Conservation (phyloP, 129 eudicot species). For the Artemisia tridentata region DNA sequence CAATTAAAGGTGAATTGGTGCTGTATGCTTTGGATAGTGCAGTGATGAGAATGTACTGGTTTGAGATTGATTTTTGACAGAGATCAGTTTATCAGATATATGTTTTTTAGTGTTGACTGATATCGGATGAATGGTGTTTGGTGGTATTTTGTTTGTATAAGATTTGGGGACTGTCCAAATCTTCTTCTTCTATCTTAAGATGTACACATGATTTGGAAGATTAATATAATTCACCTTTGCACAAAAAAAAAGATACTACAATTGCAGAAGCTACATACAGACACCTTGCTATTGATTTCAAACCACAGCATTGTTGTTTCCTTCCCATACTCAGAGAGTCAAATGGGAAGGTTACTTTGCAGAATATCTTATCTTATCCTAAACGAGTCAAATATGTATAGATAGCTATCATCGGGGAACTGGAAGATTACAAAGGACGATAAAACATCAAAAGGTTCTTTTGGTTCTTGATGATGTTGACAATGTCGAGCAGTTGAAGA, state of each 20-base stretch:
- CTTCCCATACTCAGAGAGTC: constrained; percentile 12
- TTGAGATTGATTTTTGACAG: too few species aligned
- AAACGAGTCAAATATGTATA: background rate
- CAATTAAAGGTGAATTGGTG: too few species aligned
- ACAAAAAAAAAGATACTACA: constrained; percentile 9
- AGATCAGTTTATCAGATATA: too few species aligned
- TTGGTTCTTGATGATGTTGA: constrained; percentile 34
- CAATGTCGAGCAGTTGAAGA: constrained; percentile 15
- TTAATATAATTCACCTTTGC: too few species aligned
- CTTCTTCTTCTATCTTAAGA: too few species aligned
- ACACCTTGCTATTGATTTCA: constrained; percentile 4
- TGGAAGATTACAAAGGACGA: background rate
- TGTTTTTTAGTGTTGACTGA: too few species aligned
- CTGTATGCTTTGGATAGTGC: too few species aligned
- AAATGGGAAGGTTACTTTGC: constrained; percentile 16
- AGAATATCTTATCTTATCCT: constrained; percentile 19
- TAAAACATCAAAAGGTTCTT: constrained; percentile 20
- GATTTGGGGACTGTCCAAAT: too few species aligned
- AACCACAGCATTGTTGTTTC: constrained; percentile 16
- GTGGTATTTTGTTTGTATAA: too few species aligned
- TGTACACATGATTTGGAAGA: too few species aligned
- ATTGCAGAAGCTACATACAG: constrained; percentile 23
- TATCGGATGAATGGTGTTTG: too few species aligned
- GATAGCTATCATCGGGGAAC: constrained; percentile 14
- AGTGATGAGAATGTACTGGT: too few species aligned